These are phyloP conservation scores for Trypanosoma rangeli DNA, from an alignment of 208 protist genomes.

Conservation along the genomic window DNA sequence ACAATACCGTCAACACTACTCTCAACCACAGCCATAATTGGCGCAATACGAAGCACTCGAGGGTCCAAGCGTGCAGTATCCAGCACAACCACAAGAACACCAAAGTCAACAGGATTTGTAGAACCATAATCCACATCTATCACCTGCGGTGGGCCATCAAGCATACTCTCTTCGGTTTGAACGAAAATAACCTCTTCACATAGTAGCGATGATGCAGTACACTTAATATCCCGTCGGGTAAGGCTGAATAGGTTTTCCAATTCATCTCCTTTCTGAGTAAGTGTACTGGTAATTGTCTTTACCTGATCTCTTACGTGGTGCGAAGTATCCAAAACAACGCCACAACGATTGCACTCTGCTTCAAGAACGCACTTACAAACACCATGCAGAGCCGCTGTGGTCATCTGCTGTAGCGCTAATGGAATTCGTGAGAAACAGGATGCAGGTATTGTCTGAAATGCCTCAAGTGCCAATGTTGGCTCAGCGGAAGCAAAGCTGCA, in stretches of 20 bases:
- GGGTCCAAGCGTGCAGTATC: conserved; percentile 43
- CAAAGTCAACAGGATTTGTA: conserved; percentile 34
- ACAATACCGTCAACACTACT: conserved; percentile 54
- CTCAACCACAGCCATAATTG: conserved; percentile 46
- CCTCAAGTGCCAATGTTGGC: neutral
- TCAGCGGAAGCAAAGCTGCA: conserved; percentile 4
- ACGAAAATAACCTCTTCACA: conserved; percentile 31
- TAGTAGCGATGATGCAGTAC: conserved; percentile 2
- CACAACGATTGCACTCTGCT: conserved; percentile 15
- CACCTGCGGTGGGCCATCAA: conserved; percentile 11
- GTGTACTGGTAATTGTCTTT: conserved; percentile 18
- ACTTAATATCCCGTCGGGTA: neutral
- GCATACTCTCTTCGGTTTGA: conserved; percentile 26
- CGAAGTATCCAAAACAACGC: conserved; percentile 12
- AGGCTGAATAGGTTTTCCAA: conserved; percentile 6
- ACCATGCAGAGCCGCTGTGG: conserved; percentile 18
- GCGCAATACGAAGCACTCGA: conserved; percentile 43
- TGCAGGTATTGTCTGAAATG: conserved; percentile 9
- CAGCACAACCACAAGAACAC: conserved; percentile 51
- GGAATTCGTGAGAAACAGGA: conserved; percentile 21
- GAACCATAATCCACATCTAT: conserved; percentile 22
- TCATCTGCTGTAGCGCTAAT: conserved; percentile 27
- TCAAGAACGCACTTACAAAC: conserved; percentile 16
- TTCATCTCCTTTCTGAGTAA: conserved; percentile 8
- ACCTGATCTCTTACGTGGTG: neutral